Conservation (phyloP, 2,329 filamentous ascomycete species). For the Cladophialophora exuberans region DNA sequence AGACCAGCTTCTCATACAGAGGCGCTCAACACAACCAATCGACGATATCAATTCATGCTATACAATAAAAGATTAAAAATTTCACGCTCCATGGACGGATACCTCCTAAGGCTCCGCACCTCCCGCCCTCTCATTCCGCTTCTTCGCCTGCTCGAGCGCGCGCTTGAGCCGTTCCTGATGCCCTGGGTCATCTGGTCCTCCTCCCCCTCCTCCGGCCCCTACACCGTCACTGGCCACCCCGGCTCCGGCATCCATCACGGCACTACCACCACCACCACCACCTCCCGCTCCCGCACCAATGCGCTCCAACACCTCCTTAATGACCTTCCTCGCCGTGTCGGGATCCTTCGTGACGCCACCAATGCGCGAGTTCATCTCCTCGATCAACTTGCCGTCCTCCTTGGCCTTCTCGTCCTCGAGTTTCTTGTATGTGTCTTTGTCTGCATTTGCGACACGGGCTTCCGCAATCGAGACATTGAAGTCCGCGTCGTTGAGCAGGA, state of each 20-base stretch:
- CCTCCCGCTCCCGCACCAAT: slow-evolving; percentile 32
- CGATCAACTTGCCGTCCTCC: slow-evolving; percentile 51
- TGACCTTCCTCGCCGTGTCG: slow-evolving; percentile 40
- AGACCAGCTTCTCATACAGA: too few relatives aligned
- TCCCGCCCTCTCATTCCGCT: slow-evolving; percentile 50
- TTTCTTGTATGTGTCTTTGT: slow-evolving; percentile 45
- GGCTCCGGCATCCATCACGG: too few relatives aligned
- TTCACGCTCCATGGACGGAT: too few relatives aligned
- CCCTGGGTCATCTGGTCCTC: slow-evolving; percentile 45
- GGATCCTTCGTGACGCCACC: slow-evolving; percentile 46
- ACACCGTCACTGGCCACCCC: too few relatives aligned
- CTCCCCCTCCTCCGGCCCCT: too few relatives aligned
- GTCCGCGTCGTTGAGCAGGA: slow-evolving; percentile 55
- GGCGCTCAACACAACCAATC: too few relatives aligned
- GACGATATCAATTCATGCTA: too few relatives aligned
- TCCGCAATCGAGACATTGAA: slow-evolving; percentile 59
- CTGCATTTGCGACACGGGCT: slow-evolving; percentile 50
- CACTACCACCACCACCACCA: too few relatives aligned
- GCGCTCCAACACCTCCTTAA: slow-evolving; percentile 44
- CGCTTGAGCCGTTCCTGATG: slow-evolving; percentile 53
- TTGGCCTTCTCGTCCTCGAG: slow-evolving; percentile 52
- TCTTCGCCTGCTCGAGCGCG: slow-evolving; percentile 59
- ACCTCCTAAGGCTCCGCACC: too few relatives aligned
- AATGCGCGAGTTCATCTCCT: slow-evolving; percentile 46
- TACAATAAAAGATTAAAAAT: too few relatives aligned